Evolutionary conservation across 805 yeast species (phyloP).

Genomic region (Candida namnaoensis): DNA sequence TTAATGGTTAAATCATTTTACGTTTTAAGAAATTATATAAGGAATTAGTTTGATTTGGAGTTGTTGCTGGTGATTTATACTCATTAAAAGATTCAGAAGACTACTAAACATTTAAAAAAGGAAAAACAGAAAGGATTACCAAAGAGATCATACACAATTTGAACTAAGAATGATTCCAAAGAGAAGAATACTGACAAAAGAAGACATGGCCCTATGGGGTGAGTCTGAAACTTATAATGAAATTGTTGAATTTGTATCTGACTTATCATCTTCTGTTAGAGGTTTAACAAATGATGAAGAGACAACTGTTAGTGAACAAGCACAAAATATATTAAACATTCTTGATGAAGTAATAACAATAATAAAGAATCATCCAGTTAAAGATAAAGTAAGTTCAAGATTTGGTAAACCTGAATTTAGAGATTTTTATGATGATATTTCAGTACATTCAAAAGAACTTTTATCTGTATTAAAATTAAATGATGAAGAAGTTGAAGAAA

Average conservation of each 20-base stretch:
- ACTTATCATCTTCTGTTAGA: conserved; percentile 53
- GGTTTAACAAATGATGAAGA: conserved; percentile 46
- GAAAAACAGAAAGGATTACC: too few species aligned
- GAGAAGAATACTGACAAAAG: conserved; percentile 41
- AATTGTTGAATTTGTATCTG: conserved; percentile 44
- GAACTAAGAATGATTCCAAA: conserved; percentile 15
- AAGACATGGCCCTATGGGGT: conserved; percentile 59
- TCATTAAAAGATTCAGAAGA: too few species aligned
- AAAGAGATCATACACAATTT: too few species aligned
- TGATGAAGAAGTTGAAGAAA: conserved; percentile 24
- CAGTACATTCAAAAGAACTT: conserved; percentile 16
- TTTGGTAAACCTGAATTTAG: conserved; percentile 90
- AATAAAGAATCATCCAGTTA: conserved; percentile 57
- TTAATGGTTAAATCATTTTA: too few species aligned
- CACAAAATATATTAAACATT: conserved; percentile 26
- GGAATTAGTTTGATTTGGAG: too few species aligned
- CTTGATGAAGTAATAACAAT: conserved; percentile 37
- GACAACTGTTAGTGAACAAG: conserved; percentile 25
- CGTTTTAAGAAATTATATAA: too few species aligned
- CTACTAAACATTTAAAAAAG: too few species aligned
- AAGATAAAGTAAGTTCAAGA: conserved; percentile 57
- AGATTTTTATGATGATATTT: conserved; percentile 67
- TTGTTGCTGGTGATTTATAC: too few species aligned
- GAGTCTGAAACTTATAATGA: conserved; percentile 38
- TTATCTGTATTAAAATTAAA: conserved; percentile 7